Base-by-base conservation (phyloP, 805 yeast genomes). In the Spathaspora hagerdaliae region DNA sequence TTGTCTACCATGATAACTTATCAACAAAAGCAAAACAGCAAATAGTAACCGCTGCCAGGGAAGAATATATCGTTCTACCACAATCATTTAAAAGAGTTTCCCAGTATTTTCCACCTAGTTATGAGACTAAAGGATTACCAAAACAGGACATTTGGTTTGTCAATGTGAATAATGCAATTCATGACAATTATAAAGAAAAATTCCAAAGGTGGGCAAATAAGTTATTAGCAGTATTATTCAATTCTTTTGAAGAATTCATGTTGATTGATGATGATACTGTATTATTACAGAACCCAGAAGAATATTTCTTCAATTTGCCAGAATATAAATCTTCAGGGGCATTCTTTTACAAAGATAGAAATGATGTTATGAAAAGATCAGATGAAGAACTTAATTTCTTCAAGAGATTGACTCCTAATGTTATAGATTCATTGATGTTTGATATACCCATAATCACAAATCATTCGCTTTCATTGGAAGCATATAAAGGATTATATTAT, bases 141-240 rank as follows among this genome's bases (percentile, higher is more conserved):
- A 52, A 52, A 38, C 72, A 65, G 51, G 72, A 67, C 51, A 42
- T 68, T 24, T 66, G 73, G 73, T 66, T 64, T 51, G 71, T 68
- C 9, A 66, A 67, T 47, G 58, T 55, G 7, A 49, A 52, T 26
- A 59, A 57, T 44, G 60, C 56, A 7, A 56, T 64, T 27, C 56
- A 54, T 31, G 51, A 51, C 7, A 51, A 56, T 33, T 62, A 55
- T 37, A 49, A 51, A 27, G 47, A 40, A n/a, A 59, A 56, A 40
- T 63, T 64, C 38, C 46, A 43, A 10, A 50, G 49, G 13, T 63
- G 58, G 46, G 55, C 60, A 26, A 61, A 63, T 43, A 83, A 82
- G 57, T 70, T 83, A 57, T 53, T 81, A 29, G 84, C 87, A 1
- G 66, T 75, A 24, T 50, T 79, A 35, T 82, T 83, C 60, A 81